Conservation (phyloP, 169 alveolate genomes). For the Prorocentrum cordatum region DNA sequence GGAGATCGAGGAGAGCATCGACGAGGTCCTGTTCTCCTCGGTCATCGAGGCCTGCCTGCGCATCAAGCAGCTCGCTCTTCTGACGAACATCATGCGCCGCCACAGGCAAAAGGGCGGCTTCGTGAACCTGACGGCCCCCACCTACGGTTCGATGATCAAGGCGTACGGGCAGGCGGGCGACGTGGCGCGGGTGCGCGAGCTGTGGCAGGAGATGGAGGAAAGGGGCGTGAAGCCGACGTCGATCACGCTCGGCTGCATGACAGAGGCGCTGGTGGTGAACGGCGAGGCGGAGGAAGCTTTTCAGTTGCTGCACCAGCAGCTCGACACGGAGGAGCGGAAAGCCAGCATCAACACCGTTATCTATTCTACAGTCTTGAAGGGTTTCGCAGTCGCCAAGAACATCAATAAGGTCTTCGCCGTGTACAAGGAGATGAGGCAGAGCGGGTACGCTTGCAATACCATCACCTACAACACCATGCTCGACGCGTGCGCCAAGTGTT, state of each 20-base stretch:
- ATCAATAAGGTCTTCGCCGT: conserved; percentile 57
- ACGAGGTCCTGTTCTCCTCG: conserved; percentile 60
- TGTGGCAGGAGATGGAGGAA: no score
- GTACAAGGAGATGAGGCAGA: conserved; percentile 55
- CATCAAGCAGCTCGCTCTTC: conserved; percentile 18
- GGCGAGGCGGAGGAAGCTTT: conserved; percentile 40
- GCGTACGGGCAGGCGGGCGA: conserved; percentile 39
- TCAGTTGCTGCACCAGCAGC: no score
- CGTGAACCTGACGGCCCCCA: conserved; percentile 47
- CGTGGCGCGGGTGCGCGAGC: conserved; percentile 9
- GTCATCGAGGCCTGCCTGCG: conserved; percentile 50
- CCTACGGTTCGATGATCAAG: conserved; percentile 56
- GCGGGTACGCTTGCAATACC: conserved; percentile 43
- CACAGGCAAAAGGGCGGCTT: conserved; percentile 32
- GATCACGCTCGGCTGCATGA: conserved; percentile 53
- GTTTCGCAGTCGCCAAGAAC: conserved; percentile 39
- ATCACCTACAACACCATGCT: conserved; percentile 69
- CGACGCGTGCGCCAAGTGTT: no score
- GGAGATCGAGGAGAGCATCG: conserved; percentile 64
- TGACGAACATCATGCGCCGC: conserved; percentile 1
- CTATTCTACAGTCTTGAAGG: conserved; percentile 53
- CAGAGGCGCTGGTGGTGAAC: conserved; percentile 40
- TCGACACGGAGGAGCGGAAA: no score
- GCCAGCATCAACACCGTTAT: conserved; percentile 58
- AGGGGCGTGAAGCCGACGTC: conserved; percentile 53